A percentile compares a stretch with the other conserved stretches of the same genome.
These are phyloP conservation scores for Xylaria sp. DNA, from an alignment of 495 filamentous ascomycete genomes.

Conservation along the genomic window DNA sequence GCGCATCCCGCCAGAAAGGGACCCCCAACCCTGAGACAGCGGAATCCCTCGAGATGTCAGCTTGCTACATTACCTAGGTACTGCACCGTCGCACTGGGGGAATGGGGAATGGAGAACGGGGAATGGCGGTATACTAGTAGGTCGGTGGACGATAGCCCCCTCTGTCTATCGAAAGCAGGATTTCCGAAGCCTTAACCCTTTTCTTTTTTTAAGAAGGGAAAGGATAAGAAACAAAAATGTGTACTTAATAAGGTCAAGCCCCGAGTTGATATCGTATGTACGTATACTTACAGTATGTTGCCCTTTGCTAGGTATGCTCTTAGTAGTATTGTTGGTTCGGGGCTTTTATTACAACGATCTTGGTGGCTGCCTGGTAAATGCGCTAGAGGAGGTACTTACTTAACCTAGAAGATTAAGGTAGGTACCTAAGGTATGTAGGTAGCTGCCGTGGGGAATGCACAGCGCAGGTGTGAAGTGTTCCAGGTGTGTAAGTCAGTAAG, in stretches of 20 bases:
- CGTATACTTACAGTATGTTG: too few relatives aligned
- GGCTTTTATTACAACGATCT: not conserved
- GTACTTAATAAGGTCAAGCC: not conserved
- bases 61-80: too few relatives aligned
- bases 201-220: not conserved
- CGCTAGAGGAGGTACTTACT: not conserved
- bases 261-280: not conserved
- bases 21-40: constrained; percentile 18
- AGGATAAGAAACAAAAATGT: not conserved
- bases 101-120: not conserved
- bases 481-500: too few relatives aligned
- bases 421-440: not conserved
- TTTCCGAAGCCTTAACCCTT: not conserved
- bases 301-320: not conserved
- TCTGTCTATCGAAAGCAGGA: too few relatives aligned
- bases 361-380: not conserved
- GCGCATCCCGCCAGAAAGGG: constrained; percentile 15
- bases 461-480: too few relatives aligned
- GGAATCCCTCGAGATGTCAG: constrained; percentile 25
- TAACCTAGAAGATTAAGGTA: too few relatives aligned
- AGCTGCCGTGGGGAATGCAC: too few relatives aligned
- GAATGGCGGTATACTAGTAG: too few relatives aligned
- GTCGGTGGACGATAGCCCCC: too few relatives aligned
- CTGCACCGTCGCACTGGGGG: constrained; percentile 5
- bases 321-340: not conserved